These are phyloP conservation scores for Cytospora piceicola DNA, from an alignment of 2,329 filamentous ascomycete genomes.

Conservation along the genomic window DNA sequence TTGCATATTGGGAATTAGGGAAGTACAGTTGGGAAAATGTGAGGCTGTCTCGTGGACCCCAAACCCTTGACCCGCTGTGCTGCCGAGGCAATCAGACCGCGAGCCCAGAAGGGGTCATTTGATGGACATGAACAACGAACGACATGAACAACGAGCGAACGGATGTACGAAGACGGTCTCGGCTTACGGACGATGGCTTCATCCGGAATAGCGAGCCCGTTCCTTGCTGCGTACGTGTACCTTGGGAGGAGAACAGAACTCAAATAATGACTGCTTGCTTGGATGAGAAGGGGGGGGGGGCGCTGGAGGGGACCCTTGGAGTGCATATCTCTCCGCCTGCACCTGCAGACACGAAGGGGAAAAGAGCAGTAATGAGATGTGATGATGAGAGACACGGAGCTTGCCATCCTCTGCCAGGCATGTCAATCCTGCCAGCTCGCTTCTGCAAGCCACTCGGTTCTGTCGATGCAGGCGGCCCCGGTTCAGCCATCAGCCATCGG, in stretches of 20 bases:
- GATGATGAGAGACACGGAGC: not conserved
- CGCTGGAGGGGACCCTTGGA: not conserved
- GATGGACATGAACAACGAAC: not conserved
- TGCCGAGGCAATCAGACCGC: not conserved
- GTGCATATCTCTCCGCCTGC: not conserved
- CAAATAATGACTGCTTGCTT: not conserved
- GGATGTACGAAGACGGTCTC: not conserved
- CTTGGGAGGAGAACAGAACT: too few species aligned
- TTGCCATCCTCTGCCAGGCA: not conserved
- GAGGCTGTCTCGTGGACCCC: not conserved
- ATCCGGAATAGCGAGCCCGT: not conserved
- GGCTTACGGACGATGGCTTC: too few species aligned
- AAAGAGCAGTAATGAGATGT: too few species aligned
- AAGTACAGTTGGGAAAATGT: not conserved
- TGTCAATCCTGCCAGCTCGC: not conserved
- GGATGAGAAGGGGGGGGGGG: not conserved
- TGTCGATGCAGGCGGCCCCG: not conserved
- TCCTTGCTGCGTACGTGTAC: not conserved
- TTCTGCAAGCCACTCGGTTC: not conserved
- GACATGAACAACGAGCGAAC: not conserved
- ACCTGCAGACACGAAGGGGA: not conserved
- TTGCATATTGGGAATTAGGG: not conserved
- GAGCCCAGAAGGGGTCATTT: not conserved
- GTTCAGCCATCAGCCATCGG: too few species aligned
- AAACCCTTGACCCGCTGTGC: not conserved